Evolutionary conservation across 805 yeast species (phyloP), one percentile per base, ranked within the genome.

Genomic region (Candida bentonensis): DNA sequence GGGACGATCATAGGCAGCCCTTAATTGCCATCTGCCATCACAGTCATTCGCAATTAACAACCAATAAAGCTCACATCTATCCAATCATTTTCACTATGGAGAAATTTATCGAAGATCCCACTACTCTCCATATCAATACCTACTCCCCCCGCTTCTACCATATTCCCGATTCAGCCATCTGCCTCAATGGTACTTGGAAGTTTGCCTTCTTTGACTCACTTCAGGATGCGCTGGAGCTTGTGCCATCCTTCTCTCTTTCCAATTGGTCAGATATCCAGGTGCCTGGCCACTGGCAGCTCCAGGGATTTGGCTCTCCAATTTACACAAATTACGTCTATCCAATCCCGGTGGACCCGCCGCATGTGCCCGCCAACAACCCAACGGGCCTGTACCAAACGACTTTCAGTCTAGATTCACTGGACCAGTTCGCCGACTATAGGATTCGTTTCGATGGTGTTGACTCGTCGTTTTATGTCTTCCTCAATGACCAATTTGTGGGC

Each of bases 361-460:
- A 47, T 44, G 61, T 61, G 5, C 64, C 66, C 5, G 41, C 58
- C 22, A 50, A 52, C 39, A 59, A 56, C 27, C 68, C 68, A 3
- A 59, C 64, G 1, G 68, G 66, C 4, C 51, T 59, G 5, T 63
- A 63, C 49, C 48, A 53, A 22, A 48, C 53, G n/a, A 26, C 20
- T n/a, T 63, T 63, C 48, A 27, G 42, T 15, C 48, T 57, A 17
- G 49, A 48, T 1, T 43, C 44, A 4, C 49, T 52, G 47, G 50
- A 53, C 43, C 27, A 42, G 15, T 47, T 42, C 2, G 45, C 50
- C 15, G 48, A 50, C 5, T 47, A 46, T 20, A 44, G 66, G 9
- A 33, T 63, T 15, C 45, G 66, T 23, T 63, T 63, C 46, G 66
- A 62, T 50, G 68, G 68, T 15, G 66, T 63, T 11, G 67, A 63